Evolutionary conservation across 2,329 filamentous ascomycete genomes (phyloP).

Genomic region (Fusarium sp.): DNA sequence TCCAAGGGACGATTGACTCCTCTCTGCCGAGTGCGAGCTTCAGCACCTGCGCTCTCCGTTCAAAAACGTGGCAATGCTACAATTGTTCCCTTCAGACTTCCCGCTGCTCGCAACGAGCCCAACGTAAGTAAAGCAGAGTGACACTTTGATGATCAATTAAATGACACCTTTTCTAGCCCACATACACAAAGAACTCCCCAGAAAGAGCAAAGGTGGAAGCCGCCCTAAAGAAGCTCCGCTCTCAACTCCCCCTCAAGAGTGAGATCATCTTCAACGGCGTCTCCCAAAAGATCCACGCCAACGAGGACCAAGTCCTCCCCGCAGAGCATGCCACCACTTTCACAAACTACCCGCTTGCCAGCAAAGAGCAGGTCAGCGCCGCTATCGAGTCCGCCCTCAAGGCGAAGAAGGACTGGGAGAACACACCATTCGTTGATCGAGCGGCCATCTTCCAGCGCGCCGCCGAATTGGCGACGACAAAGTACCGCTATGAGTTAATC

Average conservation of each 20-base stretch:
- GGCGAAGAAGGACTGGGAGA: slow-evolving; percentile 85
- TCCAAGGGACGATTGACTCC: slow-evolving; percentile 39
- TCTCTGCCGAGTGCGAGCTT: slow-evolving; percentile 27
- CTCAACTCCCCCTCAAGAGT: slow-evolving; percentile 49
- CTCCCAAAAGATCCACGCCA: slow-evolving; percentile 43
- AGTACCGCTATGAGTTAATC: slow-evolving; percentile 97
- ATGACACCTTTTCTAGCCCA: slow-evolving; percentile 43
- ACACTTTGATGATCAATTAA: accelerated
- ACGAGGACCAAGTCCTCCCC: slow-evolving; percentile 50
- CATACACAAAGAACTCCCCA: slow-evolving; percentile 47
- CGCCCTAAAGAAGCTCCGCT: slow-evolving; percentile 47
- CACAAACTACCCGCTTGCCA: slow-evolving; percentile 51
- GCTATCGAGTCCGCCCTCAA: slow-evolving; percentile 87
- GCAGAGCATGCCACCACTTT: slow-evolving; percentile 51
- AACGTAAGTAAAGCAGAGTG: slow-evolving; percentile 40
- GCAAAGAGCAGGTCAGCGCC: slow-evolving; percentile 47
- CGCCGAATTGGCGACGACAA: slow-evolving; percentile 86
- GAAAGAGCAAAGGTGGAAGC: slow-evolving; percentile 48
- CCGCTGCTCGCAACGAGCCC: slow-evolving; percentile 50
- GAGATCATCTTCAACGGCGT: slow-evolving; percentile 50
- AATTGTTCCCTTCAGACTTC: slow-evolving; percentile 49
- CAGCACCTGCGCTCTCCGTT: slow-evolving; percentile 18
- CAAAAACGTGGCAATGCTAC: slow-evolving; percentile 43
- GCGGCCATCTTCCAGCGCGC: slow-evolving; percentile 96
- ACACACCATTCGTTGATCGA: slow-evolving; percentile 87